phyloP scores from a whole-genome alignment of 2,329 filamentous ascomycete genomes.

The Sporothrix inflata region DNA sequence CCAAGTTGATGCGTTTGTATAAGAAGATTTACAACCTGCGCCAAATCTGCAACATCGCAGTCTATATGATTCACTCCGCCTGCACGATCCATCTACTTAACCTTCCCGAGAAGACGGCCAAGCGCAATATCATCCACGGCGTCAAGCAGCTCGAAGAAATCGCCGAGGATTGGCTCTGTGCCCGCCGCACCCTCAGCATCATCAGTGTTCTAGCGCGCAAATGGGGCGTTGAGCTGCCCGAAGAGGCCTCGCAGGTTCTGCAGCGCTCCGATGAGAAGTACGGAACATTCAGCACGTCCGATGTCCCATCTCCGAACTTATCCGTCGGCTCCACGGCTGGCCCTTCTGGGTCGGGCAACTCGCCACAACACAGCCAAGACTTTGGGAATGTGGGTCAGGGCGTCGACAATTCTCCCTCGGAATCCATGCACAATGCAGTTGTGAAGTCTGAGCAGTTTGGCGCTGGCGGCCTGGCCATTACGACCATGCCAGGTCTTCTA shows the following conservation, averaged over 20 bases:
- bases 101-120: conserved; percentile 87
- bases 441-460: conserved; percentile 16
- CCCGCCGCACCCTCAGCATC: conserved; percentile 81
- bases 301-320: conserved; percentile 59
- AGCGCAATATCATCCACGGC: conserved; percentile 85
- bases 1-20: conserved; percentile 91
- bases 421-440: conserved; percentile 16
- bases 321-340: conserved; percentile 30
- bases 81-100: conserved; percentile 95
- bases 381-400: conserved; percentile 32
- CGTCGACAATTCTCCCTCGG: conserved; percentile 34
- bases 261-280: conserved; percentile 78
- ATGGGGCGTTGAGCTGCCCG: conserved; percentile 85
- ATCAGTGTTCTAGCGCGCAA: conserved; percentile 83
- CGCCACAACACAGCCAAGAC: background rate
- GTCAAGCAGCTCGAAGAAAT: conserved; percentile 94
- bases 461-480: background rate
- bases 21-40: conserved; percentile 88
- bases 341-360: background rate
- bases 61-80: conserved; percentile 93
- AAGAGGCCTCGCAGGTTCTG: conserved; percentile 78
- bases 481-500: conserved; percentile 17
- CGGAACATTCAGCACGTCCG: conserved; percentile 68
- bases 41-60: conserved; percentile 94
- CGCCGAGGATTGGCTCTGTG: conserved; percentile 90